Base-by-base conservation (phyloP, 352 stramenopile species). In the Pythium dissimile region DNA sequence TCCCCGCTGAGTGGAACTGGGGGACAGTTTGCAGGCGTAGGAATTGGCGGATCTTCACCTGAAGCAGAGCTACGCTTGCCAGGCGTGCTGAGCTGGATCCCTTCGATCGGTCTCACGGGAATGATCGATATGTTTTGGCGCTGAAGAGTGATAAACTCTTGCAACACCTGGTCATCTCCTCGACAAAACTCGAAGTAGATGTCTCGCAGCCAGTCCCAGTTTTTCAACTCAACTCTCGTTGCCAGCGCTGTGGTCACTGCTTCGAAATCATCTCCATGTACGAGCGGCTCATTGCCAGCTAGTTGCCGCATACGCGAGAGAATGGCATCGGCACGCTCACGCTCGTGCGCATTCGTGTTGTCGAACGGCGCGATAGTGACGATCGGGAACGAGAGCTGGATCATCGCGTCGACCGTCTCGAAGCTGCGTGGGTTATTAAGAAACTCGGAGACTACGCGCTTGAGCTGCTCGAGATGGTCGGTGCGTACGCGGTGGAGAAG, bases 181-280 rank as follows among this genome's bases (percentile, higher is more conserved):
- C 15, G 3, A 21, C 54, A 62, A 47, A 62, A 62, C 3, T 62
- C 54, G 26, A 15, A 11, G n/a, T 49, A 55, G 35, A 62, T 62
- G 12, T 42, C 26, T 13, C 18, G 43, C 24, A 62, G 37, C 54
- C 54, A 62, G 45, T 55, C 44, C 54, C 54, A 62, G 26, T 62
- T 62, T 35, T 50, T 48, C 18, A 55, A 35, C 34, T 43, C 28
- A 24, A 62, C 21, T 0, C 20, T 28, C 3, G 23, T 7, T 1
- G 16, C 16, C n/a, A 62, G 45, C 18, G 54, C 28, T 20, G 28
- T 37, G 16, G 10, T 11, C 2, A 62, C 28, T 21, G 16, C 23
- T 6, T 46, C 2, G 24, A 62, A 30, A 18, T 47, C 54, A 6
- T 18, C 23, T 15, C n/a, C n/a, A n/a, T n/a, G n/a, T n/a, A n/a